Percentiles rank a stretch among this genome's conserved stretches.
phyloP scores from a whole-genome alignment of 1,284 basidiomycete genomes.

The Boletellus deceptivus region DNA sequence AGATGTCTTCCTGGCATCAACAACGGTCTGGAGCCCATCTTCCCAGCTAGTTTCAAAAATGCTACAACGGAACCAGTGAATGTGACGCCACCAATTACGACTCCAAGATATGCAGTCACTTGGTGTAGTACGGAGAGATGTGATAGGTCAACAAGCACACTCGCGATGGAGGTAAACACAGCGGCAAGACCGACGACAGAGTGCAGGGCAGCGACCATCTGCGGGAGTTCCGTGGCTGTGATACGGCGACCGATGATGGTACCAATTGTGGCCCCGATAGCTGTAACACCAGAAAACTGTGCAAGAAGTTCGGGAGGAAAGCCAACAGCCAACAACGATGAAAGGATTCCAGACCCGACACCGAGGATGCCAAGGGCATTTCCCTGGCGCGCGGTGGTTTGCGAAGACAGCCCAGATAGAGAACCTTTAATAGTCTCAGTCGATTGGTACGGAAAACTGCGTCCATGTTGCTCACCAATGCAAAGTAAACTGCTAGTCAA shows the following conservation, averaged over 20 bases:
- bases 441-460: background rate
- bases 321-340: constrained; percentile 78
- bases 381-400: constrained; percentile 77
- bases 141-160: constrained; percentile 65
- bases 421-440: constrained; percentile 47
- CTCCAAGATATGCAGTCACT: constrained; percentile 80
- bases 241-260: constrained; percentile 75
- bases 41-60: constrained; percentile 80
- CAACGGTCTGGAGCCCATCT: constrained; percentile 71
- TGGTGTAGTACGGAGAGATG: constrained; percentile 71
- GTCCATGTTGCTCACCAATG: constrained; percentile 52
- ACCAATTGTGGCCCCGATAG: constrained; percentile 66
- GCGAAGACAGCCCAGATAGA: constrained; percentile 69
- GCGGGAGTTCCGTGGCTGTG: constrained; percentile 81
- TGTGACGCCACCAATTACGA: constrained; percentile 77
- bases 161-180: constrained; percentile 78
- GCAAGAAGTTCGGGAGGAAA: constrained; percentile 71
- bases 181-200: constrained; percentile 85
- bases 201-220: constrained; percentile 73
- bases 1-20: constrained; percentile 73
- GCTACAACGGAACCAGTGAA: constrained; percentile 87
- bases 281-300: constrained; percentile 75
- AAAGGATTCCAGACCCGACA: constrained; percentile 74
- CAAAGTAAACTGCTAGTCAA: constrained; percentile 78
- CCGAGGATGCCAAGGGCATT: constrained; percentile 83